Evolutionary conservation across 2,329 filamentous ascomycete species (phyloP).

Genomic region (Leptodontidium sp.): DNA sequence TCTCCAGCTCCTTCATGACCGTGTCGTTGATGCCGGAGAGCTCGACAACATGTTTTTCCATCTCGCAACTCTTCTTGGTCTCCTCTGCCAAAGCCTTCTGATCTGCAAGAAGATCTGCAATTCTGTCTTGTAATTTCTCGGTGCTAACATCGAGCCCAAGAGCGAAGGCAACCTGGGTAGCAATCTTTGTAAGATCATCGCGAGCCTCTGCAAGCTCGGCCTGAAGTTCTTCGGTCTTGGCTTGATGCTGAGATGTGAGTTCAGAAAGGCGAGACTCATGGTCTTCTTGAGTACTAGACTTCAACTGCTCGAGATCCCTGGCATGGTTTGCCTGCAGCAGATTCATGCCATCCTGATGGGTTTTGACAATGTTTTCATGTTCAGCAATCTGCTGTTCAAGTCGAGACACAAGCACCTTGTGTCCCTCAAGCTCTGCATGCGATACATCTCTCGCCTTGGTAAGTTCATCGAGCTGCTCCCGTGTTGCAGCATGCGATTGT

Average conservation of each 20-base stretch:
- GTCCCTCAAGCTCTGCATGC: conserved; percentile 52
- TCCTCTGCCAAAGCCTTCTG: conserved; percentile 67
- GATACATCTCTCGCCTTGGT: conserved; percentile 62
- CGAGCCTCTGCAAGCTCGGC: conserved; percentile 70
- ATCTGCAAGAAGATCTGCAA: conserved; percentile 63
- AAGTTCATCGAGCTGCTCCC: conserved; percentile 73
- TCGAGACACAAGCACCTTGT: conserved; percentile 56
- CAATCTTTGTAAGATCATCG: conserved; percentile 70
- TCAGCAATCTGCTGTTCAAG: conserved; percentile 67
- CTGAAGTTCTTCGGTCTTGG: conserved; percentile 64
- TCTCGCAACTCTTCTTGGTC: conserved; percentile 64
- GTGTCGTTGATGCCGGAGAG: conserved; percentile 66
- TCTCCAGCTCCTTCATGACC: conserved; percentile 68
- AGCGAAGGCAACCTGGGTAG: conserved; percentile 67
- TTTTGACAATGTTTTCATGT: conserved; percentile 65
- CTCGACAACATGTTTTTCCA: conserved; percentile 63
- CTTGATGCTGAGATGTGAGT: conserved; percentile 68
- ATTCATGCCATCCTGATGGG: conserved; percentile 60
- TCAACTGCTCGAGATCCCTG: conserved; percentile 58
- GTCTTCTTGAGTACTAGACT: conserved; percentile 58
- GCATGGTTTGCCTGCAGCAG: conserved; percentile 59
- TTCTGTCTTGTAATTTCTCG: conserved; percentile 71
- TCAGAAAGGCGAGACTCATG: conserved; percentile 65
- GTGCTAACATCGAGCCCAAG: conserved; percentile 70
- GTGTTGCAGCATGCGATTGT: conserved; percentile 70